Evolutionary conservation across 805 yeast species (phyloP), one percentile per base, ranked within the genome.

Genomic region (Starmerella sp.): DNA sequence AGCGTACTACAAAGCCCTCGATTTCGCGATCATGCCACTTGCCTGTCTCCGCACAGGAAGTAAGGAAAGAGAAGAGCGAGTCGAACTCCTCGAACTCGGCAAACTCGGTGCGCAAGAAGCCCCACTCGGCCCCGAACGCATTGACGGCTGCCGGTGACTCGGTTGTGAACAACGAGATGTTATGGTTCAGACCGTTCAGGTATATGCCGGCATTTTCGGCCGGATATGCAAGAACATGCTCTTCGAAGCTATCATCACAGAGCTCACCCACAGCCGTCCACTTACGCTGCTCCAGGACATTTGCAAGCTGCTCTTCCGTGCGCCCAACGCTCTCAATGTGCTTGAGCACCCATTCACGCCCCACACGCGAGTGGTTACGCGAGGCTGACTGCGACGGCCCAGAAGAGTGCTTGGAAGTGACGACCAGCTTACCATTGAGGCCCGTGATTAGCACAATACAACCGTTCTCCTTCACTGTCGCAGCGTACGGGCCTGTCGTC

Each of bases 181-280:
- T 93, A 51, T 68, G 63, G 67, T 93, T 93, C 45, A 93, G 68
- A 0, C 99, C 99, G 66, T 91, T 97, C 15, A 93, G 67, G 62
- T 93, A 93, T 6, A 93, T 71, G 0, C 99, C 99, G 0, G 95
- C 80, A 9, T 70, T 71, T 0, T 82, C 81, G 1, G 72, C 73
- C 2, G 75, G 66, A 65, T 93, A 93, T 55, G 82, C 83, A 49
- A 93, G 73, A 7, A 93, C 86, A 66, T 93, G 99, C 67, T 93
- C 97, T 66, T 93, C 98, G 67, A 93, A 93, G 0, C 68, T 69
- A 64, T 93, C 98, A 66, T 93, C 96, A 68, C 99, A 93, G 37
- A 79, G 76, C 69, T 93, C 99, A 0, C 90, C 89, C 1, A 89
- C 95, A 0, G 95, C 96, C 0, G 99, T 93, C 36, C 80, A 64